Conservation (phyloP, 164 flowering plant genomes). For the Vitis riparia region DNA sequence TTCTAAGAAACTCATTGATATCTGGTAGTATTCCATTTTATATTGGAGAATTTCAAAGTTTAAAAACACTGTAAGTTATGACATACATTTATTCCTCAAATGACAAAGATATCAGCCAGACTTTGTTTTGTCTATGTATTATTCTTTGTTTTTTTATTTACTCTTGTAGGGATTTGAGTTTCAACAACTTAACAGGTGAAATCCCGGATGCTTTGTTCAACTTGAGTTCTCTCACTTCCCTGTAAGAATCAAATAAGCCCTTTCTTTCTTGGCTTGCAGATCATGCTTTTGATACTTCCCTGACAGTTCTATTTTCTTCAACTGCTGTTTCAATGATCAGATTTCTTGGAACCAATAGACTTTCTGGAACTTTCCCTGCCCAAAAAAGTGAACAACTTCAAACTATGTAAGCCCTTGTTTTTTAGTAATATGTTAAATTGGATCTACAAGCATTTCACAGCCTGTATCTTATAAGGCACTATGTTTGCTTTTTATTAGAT, state of each 20-base stretch:
- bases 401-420: slow-evolving; percentile 11
- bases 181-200: slow-evolving; percentile 28
- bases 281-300: too few relatives aligned
- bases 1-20: slow-evolving; percentile 31
- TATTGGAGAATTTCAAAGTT: slow-evolving; percentile 22
- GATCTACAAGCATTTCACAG: too few relatives aligned
- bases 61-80: slow-evolving; percentile 34
- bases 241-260: slow-evolving; percentile 5
- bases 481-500: too few relatives aligned
- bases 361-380: slow-evolving; percentile 11
- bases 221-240: slow-evolving; percentile 8
- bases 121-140: background rate
- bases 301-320: background rate
- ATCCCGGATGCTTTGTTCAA: slow-evolving; percentile 24
- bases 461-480: too few relatives aligned
- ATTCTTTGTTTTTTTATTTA: background rate
- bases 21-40: slow-evolving; percentile 34
- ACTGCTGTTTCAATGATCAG: slow-evolving; percentile 1
- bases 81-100: too few relatives aligned
- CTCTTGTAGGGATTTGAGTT: slow-evolving; percentile 24
- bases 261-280: background rate
- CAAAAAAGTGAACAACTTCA: slow-evolving; percentile 6
- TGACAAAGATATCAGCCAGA: too few relatives aligned
- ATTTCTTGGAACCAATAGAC: slow-evolving; percentile 19
- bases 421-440: background rate